Base-by-base conservation (phyloP, 2,329 filamentous ascomycete species). In the Trematosphaeria pertusa region DNA sequence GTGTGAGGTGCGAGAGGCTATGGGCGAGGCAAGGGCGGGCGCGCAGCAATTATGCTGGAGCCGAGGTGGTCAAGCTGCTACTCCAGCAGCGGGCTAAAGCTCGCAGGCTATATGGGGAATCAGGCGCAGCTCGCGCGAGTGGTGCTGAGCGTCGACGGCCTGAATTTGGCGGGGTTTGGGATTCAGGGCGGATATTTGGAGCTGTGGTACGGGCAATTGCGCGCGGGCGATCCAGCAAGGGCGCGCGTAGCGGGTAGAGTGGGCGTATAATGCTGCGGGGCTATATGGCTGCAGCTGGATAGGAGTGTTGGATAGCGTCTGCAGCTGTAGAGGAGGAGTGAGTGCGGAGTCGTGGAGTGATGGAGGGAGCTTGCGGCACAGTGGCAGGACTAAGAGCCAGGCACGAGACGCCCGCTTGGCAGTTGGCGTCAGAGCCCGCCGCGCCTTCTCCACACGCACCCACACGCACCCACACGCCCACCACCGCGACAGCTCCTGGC, bases 21-120 rank as follows among this genome's bases (percentile, higher is more conserved):
- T n/a, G n/a, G 26, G 31, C 14, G 19, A 18, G 32, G 32, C 20
- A 28, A 42, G 22, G 39, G 39, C 43, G 44, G 39, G 17, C 28
- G 17, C 24, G 34, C 21, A 46, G 41, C 33, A 37, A 31, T 37
- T 35, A 43, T 41, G 38, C 35, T 32, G 38, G 14, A 24, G 34
- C 33, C 24, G 26, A 30, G 20, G 17, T 33, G 10, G 22, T 37
- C 8, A 34, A 37, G 14, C 30, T 41, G 46, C 17, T 14, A 39
- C 17, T 34, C 31, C 11, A 33, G 11, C n/a, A 10, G 24, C 34
- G 6, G 37, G n/a, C 41, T 44, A 42, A 37, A 41, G 14, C 20
- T 34, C 15, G 39, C 11, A 21, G 24, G 24, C 14, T 37, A 14
- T 20, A 37, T 22, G 4, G 15, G 32, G 17, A 24, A 31, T 26